Evolutionary conservation across 73 alveolate genomes (phyloP).

Genomic region (Paramecium sexaurelia): DNA sequence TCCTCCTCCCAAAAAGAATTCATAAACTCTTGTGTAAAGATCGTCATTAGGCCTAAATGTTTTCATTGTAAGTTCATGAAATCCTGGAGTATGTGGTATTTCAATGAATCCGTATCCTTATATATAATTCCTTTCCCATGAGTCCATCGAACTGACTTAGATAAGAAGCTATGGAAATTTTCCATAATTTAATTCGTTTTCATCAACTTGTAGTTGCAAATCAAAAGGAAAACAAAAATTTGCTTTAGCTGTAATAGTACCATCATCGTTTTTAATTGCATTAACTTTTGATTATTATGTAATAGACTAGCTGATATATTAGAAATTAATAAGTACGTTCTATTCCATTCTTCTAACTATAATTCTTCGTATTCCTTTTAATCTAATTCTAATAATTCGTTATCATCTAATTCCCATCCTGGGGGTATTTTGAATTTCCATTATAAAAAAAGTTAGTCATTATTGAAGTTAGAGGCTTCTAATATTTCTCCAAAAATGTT

Average conservation of each 20-base stretch:
- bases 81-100: slow-evolving; percentile 77
- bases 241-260: slow-evolving; percentile 3
- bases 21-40: slow-evolving; percentile 70
- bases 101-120: slow-evolving; percentile 81
- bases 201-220: slow-evolving; percentile 15
- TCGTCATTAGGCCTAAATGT: slow-evolving; percentile 82
- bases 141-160: slow-evolving; percentile 77
- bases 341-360: slow-evolving; percentile 51
- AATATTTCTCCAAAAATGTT: slow-evolving; percentile 14
- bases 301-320: neutral
- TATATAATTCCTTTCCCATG: slow-evolving; percentile 76
- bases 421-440: slow-evolving; percentile 44
- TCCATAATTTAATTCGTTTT: neutral
- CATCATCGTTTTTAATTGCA: neutral
- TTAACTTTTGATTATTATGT: neutral
- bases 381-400: slow-evolving; percentile 37
- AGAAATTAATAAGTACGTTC: neutral
- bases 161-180: slow-evolving; percentile 72
- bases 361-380: neutral
- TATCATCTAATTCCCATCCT: slow-evolving; percentile 32
- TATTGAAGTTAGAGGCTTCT: slow-evolving; percentile 29
- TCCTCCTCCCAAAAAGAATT: slow-evolving; percentile 80
- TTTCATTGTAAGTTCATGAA: slow-evolving; percentile 70
- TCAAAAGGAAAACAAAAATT: slow-evolving; percentile 52
- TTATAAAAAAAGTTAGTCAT: neutral